Conservation (phyloP, 1,284 basidiomycete species). For the Pseudozyma tsukubaensis region DNA sequence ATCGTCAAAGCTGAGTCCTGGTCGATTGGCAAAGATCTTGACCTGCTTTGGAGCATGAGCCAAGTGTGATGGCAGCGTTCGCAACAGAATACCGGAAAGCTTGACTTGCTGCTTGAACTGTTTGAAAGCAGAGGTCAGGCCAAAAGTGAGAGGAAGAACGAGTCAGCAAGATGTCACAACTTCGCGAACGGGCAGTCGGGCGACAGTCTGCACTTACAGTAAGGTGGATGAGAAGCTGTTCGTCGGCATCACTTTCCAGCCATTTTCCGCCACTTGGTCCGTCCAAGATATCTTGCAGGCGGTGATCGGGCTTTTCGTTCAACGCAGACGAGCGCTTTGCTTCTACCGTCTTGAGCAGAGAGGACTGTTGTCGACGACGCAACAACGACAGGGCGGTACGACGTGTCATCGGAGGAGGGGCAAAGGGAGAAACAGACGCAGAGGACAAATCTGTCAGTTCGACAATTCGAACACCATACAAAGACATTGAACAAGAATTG, state of each 20-base stretch:
- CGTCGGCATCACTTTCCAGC: slow-evolving; percentile 82
- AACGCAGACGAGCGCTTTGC: slow-evolving; percentile 76
- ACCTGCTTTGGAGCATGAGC: slow-evolving; percentile 30
- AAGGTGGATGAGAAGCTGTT: slow-evolving; percentile 73
- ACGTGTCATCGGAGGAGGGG: not conserved
- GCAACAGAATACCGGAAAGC: slow-evolving; percentile 78
- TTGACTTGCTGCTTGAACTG: slow-evolving; percentile 84
- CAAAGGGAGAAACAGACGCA: slow-evolving; percentile 5
- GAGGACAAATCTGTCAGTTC: slow-evolving; percentile 24
- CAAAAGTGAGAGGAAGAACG: not conserved
- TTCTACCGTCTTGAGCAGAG: slow-evolving; percentile 76
- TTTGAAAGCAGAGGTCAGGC: not conserved
- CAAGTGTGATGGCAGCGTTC: slow-evolving; percentile 67
- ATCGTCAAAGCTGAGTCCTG: slow-evolving; percentile 69
- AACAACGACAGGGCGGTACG: not conserved
- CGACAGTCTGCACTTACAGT: slow-evolving; percentile 17
- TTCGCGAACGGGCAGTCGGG: not conserved
- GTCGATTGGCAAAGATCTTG: slow-evolving; percentile 67
- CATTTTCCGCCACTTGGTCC: slow-evolving; percentile 73
- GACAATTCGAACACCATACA: not conserved
- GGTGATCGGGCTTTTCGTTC: slow-evolving; percentile 77
- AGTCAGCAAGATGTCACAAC: not conserved
- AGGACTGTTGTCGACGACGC: slow-evolving; percentile 65
- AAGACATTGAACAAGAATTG: slow-evolving; percentile 16
- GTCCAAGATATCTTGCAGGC: slow-evolving; percentile 73